These are phyloP conservation scores for Teunomyces aglyptinius DNA, from an alignment of 805 yeast species.

Conservation along the genomic window DNA sequence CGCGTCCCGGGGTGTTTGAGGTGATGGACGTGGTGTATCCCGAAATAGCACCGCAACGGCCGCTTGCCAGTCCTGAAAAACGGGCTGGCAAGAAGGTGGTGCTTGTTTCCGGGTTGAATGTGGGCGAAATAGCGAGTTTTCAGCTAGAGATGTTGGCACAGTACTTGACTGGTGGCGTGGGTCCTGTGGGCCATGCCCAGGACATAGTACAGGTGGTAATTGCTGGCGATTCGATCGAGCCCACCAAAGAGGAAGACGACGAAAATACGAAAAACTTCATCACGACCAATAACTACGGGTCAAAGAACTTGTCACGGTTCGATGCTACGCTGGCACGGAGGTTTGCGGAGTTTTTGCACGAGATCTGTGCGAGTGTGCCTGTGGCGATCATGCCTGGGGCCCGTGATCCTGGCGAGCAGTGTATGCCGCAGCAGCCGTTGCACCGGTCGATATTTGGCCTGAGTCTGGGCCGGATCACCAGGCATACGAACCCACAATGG, in stretches of 20 bases:
- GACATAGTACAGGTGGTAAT: constrained; percentile 55
- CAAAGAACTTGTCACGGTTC: constrained; percentile 53
- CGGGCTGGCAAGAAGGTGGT: constrained; percentile 52
- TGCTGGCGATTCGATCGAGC: constrained; percentile 67
- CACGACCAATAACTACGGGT: constrained; percentile 47
- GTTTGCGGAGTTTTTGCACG: constrained; percentile 60
- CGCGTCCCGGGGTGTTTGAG: constrained; percentile 78
- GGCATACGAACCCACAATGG: constrained; percentile 68
- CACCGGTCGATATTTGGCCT: constrained; percentile 66
- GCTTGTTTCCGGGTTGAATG: constrained; percentile 70
- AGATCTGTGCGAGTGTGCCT: constrained; percentile 58
- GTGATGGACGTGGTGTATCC: constrained; percentile 81
- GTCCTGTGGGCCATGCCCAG: constrained; percentile 28
- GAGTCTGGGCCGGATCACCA: constrained; percentile 19
- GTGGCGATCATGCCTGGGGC: constrained; percentile 83
- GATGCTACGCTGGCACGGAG: constrained; percentile 46
- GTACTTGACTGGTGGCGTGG: constrained; percentile 70
- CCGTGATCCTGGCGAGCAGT: constrained; percentile 78
- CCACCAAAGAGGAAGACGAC: constrained; percentile 19
- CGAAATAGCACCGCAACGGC: constrained; percentile 54
- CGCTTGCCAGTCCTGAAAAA: constrained; percentile 13
- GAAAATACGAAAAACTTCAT: constrained; percentile 28
- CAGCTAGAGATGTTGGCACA: constrained; percentile 62
- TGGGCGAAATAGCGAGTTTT: constrained; percentile 43
- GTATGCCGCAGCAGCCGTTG: constrained; percentile 89